Percentiles rank a stretch among this genome's conserved stretches.
Conservation (phyloP, 1,284 basidiomycete species). For the Testicularia cyperi region DNA sequence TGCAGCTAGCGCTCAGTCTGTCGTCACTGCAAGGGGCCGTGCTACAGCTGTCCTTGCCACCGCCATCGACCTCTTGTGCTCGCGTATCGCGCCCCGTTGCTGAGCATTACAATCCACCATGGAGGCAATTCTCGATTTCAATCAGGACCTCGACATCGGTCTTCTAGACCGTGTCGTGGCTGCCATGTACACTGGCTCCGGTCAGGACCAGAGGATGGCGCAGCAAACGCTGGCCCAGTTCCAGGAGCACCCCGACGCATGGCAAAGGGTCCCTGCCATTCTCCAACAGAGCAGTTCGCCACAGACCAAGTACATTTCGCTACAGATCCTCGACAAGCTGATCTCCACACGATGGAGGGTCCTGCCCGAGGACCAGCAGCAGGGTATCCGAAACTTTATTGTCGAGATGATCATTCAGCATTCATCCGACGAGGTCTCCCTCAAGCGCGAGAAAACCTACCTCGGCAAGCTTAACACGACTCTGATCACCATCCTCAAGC, state of each 20-base stretch:
- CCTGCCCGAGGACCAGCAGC: slow-evolving; percentile 80
- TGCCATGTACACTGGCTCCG: slow-evolving; percentile 55
- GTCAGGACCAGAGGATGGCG: slow-evolving; percentile 54
- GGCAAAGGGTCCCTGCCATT: slow-evolving; percentile 94
- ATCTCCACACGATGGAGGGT: slow-evolving; percentile 95
- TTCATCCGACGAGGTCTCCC: slow-evolving; percentile 73
- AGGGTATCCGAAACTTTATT: slow-evolving; percentile 90
- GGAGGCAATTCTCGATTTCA: slow-evolving; percentile 58
- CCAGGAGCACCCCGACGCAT: slow-evolving; percentile 94
- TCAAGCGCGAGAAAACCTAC: slow-evolving; percentile 92
- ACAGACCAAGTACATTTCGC: slow-evolving; percentile 72
- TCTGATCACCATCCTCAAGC: slow-evolving; percentile 95
- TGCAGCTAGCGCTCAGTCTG: too few relatives aligned
- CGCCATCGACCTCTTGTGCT: too few relatives aligned
- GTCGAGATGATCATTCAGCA: slow-evolving; percentile 90
- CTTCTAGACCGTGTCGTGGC: slow-evolving; percentile 57
- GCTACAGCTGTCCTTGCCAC: too few relatives aligned
- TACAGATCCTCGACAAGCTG: slow-evolving; percentile 66
- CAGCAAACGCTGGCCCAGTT: slow-evolving; percentile 68
- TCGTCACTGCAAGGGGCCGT: too few relatives aligned
- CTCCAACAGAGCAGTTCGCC: slow-evolving; percentile 80
- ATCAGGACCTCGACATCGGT: slow-evolving; percentile 55
- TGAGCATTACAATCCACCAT: too few relatives aligned
- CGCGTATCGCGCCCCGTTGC: too few relatives aligned
- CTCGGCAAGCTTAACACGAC: slow-evolving; percentile 96